A percentile compares a stretch with the other conserved stretches of the same genome.
Conservation (phyloP, 352 stramenopile species). For the Phytophthora citrophthora region DNA sequence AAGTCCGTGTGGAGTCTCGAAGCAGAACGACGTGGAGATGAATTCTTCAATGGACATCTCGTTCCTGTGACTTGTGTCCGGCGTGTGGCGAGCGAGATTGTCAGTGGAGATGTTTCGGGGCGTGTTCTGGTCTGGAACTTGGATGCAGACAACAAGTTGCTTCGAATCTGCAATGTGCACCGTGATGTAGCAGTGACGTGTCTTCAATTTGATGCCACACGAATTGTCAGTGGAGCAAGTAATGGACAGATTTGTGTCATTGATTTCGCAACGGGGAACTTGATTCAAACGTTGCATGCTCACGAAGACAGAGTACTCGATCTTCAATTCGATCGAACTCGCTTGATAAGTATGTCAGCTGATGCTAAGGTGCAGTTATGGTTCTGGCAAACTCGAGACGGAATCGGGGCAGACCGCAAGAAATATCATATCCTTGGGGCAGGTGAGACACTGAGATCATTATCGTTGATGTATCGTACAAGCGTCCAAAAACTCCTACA, state of each 20-base stretch:
- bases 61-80: conserved; percentile 61
- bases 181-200: conserved; percentile 55
- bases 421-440: conserved; percentile 81
- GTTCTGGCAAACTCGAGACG: conserved; percentile 70
- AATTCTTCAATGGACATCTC: conserved; percentile 62
- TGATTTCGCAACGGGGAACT: conserved; percentile 73
- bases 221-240: conserved; percentile 64
- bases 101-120: conserved; percentile 70
- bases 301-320: conserved; percentile 60
- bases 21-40: conserved; percentile 40
- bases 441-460: conserved; percentile 68
- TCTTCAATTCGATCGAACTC: conserved; percentile 75
- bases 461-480: conserved; percentile 82
- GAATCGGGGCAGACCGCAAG: conserved; percentile 46
- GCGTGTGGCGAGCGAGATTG: conserved; percentile 72
- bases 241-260: conserved; percentile 71
- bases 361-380: conserved; percentile 67
- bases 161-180: conserved; percentile 69
- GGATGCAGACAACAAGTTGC: conserved; percentile 63
- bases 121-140: conserved; percentile 76
- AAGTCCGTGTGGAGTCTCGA: conserved; percentile 49
- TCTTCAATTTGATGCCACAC: conserved; percentile 79
- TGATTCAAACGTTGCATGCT: conserved; percentile 70
- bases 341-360: conserved; percentile 68
- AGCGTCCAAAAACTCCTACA: conserved; percentile 70